phyloP scores from a whole-genome alignment of 495 filamentous ascomycete species.

The Opeltia flavorubescens region DNA sequence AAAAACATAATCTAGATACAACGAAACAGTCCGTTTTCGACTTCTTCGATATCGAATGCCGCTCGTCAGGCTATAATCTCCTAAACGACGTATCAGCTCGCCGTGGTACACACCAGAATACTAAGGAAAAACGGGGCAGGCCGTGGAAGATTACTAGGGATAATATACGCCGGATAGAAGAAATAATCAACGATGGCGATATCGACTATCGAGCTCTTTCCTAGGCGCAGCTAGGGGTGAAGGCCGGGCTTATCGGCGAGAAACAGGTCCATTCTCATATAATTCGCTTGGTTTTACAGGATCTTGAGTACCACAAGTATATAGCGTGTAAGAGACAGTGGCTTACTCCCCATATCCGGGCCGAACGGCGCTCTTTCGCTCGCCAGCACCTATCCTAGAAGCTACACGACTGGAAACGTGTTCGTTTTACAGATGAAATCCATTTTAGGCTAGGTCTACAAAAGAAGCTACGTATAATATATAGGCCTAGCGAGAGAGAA shows the following conservation, averaged over 20 bases:
- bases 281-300: background rate
- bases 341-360: background rate
- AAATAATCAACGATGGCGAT: background rate
- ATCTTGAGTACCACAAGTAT: background rate
- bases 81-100: background rate
- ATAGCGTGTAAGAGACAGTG: background rate
- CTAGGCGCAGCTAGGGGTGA: background rate
- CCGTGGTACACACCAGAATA: background rate
- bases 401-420: background rate
- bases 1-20: background rate
- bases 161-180: background rate
- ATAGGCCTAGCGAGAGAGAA: background rate
- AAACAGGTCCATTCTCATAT: background rate
- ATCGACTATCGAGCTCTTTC: background rate
- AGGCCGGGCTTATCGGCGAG: background rate
- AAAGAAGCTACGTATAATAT: background rate
- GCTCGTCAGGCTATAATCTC: background rate
- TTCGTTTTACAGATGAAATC: background rate
- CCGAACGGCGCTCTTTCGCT: background rate
- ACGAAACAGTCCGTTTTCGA: background rate
- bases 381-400: background rate
- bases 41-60: background rate
- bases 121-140: background rate
- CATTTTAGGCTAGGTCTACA: background rate
- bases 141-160: background rate